Conservation (phyloP, 139 green algal species). For the Microglena sp. region DNA sequence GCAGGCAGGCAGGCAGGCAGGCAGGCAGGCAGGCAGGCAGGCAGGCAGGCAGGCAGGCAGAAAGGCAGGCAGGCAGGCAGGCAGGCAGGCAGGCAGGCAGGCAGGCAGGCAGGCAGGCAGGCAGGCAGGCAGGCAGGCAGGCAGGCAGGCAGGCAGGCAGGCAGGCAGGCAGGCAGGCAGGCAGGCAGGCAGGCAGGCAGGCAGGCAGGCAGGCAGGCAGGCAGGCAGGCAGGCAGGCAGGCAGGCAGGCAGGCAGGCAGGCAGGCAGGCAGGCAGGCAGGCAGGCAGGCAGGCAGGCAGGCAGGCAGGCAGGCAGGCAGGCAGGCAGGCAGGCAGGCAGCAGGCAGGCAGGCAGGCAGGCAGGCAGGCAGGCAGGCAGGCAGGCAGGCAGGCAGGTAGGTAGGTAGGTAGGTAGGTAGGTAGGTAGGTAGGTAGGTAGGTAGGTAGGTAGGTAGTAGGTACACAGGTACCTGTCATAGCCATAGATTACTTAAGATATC, state of each 20-base stretch:
- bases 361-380: conserved; percentile 5
- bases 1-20: conserved; percentile 4
- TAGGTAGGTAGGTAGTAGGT: too few species aligned
- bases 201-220: conserved; percentile 9
- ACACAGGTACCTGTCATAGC: too few species aligned
- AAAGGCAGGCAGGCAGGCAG: not conserved
- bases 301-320: conserved; percentile 9
- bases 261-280: conserved; percentile 9
- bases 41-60: not conserved
- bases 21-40: not conserved
- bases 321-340: conserved; percentile 4
- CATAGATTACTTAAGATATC: too few species aligned
- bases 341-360: not conserved
- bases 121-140: not conserved
- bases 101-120: not conserved
- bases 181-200: not conserved
- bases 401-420: conserved; percentile 5
- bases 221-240: conserved; percentile 9
- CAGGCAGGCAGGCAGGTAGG: not conserved
- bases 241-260: conserved; percentile 9
- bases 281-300: conserved; percentile 9
- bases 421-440: not conserved
- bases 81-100: not conserved
- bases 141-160: conserved; percentile 7
- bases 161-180: not conserved